These are phyloP conservation scores for Aureobasidium musti DNA, from an alignment of 2,329 filamentous ascomycete genomes.

Conservation along the genomic window DNA sequence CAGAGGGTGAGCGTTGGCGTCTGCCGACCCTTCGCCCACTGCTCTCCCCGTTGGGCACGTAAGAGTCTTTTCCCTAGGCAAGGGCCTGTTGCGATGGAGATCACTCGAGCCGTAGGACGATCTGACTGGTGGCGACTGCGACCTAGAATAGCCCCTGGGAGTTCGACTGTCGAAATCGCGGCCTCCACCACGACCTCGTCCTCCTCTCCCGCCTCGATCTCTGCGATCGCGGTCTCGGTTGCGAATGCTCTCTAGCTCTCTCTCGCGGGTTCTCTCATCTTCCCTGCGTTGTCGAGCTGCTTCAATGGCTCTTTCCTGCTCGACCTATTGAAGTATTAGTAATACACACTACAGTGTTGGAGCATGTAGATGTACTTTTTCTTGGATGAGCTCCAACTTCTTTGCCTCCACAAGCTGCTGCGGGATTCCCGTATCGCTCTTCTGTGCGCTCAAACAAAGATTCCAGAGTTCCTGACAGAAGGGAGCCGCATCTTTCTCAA, in stretches of 20 bases:
- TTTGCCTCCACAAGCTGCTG: conserved; percentile 95
- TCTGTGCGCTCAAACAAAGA: conserved; percentile 84
- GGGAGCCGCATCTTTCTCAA: conserved; percentile 82
- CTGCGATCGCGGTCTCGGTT: conserved; percentile 64
- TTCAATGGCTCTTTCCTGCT: conserved; percentile 79
- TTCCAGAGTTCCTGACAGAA: conserved; percentile 97
- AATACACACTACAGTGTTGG: not conserved
- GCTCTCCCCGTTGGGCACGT: conserved; percentile 53
- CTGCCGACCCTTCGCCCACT: conserved; percentile 28
- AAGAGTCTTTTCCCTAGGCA: conserved; percentile 58
- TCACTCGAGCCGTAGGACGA: conserved; percentile 51
- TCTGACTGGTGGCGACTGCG: conserved; percentile 56
- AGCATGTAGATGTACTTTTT: conserved; percentile 68
- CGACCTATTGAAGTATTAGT: conserved; percentile 59
- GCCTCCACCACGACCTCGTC: conserved; percentile 51
- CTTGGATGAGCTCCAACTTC: conserved; percentile 90
- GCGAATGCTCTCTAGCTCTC: conserved; percentile 67
- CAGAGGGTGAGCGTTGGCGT: conserved; percentile 31
- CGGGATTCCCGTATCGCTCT: conserved; percentile 84
- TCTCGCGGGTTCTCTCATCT: conserved; percentile 69
- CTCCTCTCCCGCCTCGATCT: conserved; percentile 42
- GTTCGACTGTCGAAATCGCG: conserved; percentile 53
- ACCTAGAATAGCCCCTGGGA: conserved; percentile 45
- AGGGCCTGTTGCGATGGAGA: conserved; percentile 47
- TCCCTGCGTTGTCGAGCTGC: conserved; percentile 71